phyloP scores from a whole-genome alignment of 441 rosid genomes.

The Arabidopsis hybrid region DNA sequence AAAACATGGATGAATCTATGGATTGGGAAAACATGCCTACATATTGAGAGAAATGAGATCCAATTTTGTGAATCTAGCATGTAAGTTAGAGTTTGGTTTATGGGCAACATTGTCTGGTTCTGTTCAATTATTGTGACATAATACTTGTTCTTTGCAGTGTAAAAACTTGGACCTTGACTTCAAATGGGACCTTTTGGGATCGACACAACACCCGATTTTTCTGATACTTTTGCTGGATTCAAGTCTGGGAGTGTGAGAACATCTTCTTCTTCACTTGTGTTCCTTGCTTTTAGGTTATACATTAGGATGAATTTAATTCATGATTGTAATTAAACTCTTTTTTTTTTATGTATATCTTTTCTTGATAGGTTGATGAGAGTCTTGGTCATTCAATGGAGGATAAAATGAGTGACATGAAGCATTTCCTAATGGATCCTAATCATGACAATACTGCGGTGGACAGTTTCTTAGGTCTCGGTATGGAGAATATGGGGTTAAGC shows the following conservation, averaged over 20 bases:
- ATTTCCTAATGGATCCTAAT: slow-evolving; percentile 58
- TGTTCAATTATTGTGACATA: slow-evolving; percentile 32
- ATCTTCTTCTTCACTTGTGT: slow-evolving; percentile 25
- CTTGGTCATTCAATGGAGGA: slow-evolving; percentile 51
- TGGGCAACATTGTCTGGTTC: slow-evolving; percentile 27
- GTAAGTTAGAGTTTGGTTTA: slow-evolving; percentile 19
- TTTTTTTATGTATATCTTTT: slow-evolving; percentile 34
- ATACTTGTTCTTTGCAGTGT: slow-evolving; percentile 19
- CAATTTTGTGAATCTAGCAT: slow-evolving; percentile 21
- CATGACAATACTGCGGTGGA: slow-evolving; percentile 58
- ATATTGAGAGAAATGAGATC: not conserved
- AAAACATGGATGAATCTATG: not conserved
- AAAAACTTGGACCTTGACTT: slow-evolving; percentile 33
- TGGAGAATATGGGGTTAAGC: slow-evolving; percentile 57
- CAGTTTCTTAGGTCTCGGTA: slow-evolving; percentile 54
- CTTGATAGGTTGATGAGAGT: slow-evolving; percentile 53
- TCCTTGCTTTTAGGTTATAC: slow-evolving; percentile 9
- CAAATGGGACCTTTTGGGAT: slow-evolving; percentile 45
- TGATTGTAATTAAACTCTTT: not conserved
- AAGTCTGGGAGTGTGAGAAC: slow-evolving; percentile 54
- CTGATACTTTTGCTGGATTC: slow-evolving; percentile 43
- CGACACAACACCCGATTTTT: slow-evolving; percentile 42
- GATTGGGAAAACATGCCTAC: not conserved
- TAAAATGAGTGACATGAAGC: slow-evolving; percentile 56
- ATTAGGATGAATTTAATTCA: slow-evolving; percentile 14